Conservation (phyloP, 177 flowering plant genomes). For the Vitis hybrid region DNA sequence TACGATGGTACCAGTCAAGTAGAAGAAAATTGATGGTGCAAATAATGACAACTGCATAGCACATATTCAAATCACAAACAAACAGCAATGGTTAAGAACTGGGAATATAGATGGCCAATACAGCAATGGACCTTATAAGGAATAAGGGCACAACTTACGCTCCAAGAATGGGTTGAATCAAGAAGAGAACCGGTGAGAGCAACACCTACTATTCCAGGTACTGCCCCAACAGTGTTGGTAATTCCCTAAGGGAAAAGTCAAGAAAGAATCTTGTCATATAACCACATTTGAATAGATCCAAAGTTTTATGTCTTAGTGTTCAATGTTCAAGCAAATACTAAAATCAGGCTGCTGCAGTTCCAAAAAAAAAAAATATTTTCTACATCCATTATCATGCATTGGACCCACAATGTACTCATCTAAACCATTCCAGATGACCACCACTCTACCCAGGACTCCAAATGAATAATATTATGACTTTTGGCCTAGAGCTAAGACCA, state of each 20-base stretch:
- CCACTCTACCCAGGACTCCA: no score
- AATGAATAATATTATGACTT: neutral
- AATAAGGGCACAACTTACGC: constrained; percentile 59
- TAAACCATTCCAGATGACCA: neutral
- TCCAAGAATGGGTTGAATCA: constrained; percentile 96
- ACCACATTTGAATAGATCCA: neutral
- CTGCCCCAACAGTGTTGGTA: constrained; percentile 93
- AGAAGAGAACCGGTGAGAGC: constrained; percentile 92
- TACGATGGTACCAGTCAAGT: constrained; percentile 82
- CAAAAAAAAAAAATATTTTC: neutral
- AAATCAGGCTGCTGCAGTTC: neutral
- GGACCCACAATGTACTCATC: neutral
- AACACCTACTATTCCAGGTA: constrained; percentile 95
- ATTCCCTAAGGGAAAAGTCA: constrained; percentile 61
- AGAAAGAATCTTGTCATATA: neutral
- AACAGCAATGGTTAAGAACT: neutral
- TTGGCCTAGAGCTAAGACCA: neutral
- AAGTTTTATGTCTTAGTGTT: neutral
- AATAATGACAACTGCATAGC: constrained; percentile 69
- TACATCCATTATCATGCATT: neutral
- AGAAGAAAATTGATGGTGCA: constrained; percentile 97
- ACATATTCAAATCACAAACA: neutral
- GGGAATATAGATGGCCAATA: neutral
- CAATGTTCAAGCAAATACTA: neutral
- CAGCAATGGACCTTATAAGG: neutral